Evolutionary conservation across 371 early-diverging fungal species (phyloP), one percentile per base, ranked within the genome.

Genomic region (Apophysomyces sp.): DNA sequence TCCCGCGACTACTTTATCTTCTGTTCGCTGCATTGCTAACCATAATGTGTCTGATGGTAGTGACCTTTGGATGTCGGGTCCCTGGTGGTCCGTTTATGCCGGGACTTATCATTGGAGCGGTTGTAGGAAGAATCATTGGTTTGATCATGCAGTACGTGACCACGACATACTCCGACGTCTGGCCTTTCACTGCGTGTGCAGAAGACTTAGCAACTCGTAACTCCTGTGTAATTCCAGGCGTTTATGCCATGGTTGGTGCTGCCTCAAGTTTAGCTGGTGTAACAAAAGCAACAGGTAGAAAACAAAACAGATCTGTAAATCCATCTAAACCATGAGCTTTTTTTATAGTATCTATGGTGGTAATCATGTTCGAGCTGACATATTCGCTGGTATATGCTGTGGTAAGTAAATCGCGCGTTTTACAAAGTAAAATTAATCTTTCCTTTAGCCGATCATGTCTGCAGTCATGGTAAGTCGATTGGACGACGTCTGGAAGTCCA

Each of bases 321-420:
- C 18, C 37, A 0, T 27, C 16, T 18, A 18, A 15, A 30, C 27
- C 30, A 56, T 32, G 12, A 49, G 15, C 49, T 39, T 28, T 11
- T 21, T 53, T 13, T 53, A 4, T 65, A 76, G 94, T 96, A 4
- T 94, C 96, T 0, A 75, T 97, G 7, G 92, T 91, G 29, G 94
- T 98, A 3, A 95, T 98, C 62, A 97, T 98, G 95, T 93, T 96
- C 77, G 98, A 98, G 73, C 77, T 98, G 32, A 97, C 98, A 0
- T 94, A 94, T 31, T 89, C 93, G 1, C 72, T 96, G 16, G 89
- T 89, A 11, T 94, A 94, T 60, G 80, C 82, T 24, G 61, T 81
- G 51, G 78, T 78, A 72, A 70, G 71, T 60, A 21, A 44, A 18
- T 15, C 18, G 7, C 30, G 24, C 7, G 8, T 18, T 3, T 9